These are phyloP conservation scores for Discostella pseudostelligera DNA, from an alignment of 108 stramenopile species.

Conservation along the genomic window DNA sequence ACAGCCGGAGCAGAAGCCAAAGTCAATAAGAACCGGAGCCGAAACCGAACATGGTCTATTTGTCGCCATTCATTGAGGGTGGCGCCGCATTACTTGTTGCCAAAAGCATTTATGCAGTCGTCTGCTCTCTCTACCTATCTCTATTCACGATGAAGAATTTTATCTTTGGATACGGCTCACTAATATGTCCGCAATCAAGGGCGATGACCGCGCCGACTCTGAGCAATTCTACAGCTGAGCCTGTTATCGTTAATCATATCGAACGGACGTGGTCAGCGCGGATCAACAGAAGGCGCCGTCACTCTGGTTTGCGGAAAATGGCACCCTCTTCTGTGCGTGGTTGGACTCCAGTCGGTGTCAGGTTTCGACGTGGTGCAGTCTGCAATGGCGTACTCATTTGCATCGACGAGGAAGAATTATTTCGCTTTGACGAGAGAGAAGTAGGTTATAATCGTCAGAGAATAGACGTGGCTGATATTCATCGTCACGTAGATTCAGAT, in stretches of 20 bases:
- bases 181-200: constrained; percentile 63
- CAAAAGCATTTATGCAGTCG: too few species aligned
- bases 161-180: constrained; percentile 73
- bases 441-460: constrained; percentile 52
- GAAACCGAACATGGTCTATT: too few species aligned
- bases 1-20: too few species aligned
- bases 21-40: too few species aligned
- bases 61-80: too few species aligned
- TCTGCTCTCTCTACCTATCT: too few species aligned
- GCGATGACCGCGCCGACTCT: constrained; percentile 60
- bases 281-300: constrained; percentile 2
- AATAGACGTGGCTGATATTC: constrained; percentile 43
- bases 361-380: constrained; percentile 31
- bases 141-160: constrained; percentile 47
- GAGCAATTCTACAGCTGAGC: constrained; percentile 32
- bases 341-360: constrained; percentile 65
- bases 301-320: neutral
- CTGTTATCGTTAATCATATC: constrained; percentile 49
- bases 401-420: constrained; percentile 52
- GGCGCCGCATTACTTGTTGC: too few species aligned
- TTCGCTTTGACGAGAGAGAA: constrained; percentile 63
- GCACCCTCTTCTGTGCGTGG: constrained; percentile 8
- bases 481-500: constrained; percentile 23
- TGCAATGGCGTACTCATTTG: constrained; percentile 67
- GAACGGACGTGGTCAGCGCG: constrained; percentile 65